phyloP scores from a whole-genome alignment of 2,329 filamentous ascomycete species.

The Pezicula neosporulosa region DNA sequence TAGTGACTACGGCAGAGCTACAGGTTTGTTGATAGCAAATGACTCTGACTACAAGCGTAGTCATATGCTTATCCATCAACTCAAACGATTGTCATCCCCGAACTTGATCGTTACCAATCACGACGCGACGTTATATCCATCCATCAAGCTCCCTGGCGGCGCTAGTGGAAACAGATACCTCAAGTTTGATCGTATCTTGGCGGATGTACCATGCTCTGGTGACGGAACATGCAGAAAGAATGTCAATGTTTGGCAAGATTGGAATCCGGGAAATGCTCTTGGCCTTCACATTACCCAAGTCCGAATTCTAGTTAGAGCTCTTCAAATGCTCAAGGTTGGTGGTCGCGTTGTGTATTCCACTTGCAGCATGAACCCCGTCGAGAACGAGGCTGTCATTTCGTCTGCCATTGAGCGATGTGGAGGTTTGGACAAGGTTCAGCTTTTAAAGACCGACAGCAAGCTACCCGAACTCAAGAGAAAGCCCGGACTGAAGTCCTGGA shows the following conservation, averaged over 20 bases:
- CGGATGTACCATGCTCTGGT: conserved; percentile 94
- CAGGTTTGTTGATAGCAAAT: conserved; percentile 90
- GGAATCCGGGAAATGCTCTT: conserved; percentile 82
- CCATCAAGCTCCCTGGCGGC: conserved; percentile 72
- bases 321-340: conserved; percentile 95
- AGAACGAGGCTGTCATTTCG: conserved; percentile 91
- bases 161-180: conserved; percentile 66
- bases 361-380: conserved; percentile 97
- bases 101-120: conserved; percentile 98
- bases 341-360: conserved; percentile 96
- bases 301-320: conserved; percentile 82
- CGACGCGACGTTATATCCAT: conserved; percentile 92
- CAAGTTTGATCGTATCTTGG: conserved; percentile 94
- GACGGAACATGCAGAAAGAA: conserved; percentile 96
- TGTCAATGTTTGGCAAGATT: conserved; percentile 89
- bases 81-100: conserved; percentile 93
- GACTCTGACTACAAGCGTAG: conserved; percentile 95
- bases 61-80: conserved; percentile 96
- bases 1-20: conserved; percentile 79
- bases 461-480: conserved; percentile 74
- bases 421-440: conserved; percentile 73
- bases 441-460: conserved; percentile 78
- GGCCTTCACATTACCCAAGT: conserved; percentile 85
- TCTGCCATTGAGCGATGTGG: conserved; percentile 89
- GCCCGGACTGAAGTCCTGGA: conserved; percentile 78